These are phyloP conservation scores for Diversispora epigaea DNA, from an alignment of 192 early-diverging fungal genomes.

Conservation along the genomic window DNA sequence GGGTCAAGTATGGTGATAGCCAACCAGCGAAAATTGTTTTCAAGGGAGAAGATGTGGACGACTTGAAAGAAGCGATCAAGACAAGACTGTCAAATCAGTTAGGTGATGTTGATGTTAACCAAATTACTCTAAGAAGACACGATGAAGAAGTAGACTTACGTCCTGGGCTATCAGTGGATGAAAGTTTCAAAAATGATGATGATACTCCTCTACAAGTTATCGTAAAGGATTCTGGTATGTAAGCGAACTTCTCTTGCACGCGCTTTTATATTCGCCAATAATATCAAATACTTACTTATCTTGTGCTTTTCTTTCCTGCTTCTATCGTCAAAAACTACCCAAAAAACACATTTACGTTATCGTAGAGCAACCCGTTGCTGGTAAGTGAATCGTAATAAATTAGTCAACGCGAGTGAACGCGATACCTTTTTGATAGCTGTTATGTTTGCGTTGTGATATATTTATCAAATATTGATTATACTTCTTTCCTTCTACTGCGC, in stretches of 20 bases:
- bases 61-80: slow-evolving; percentile 23
- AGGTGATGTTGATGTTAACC: slow-evolving; percentile 5
- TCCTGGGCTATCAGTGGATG: neutral
- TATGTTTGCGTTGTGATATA: slow-evolving; percentile 22
- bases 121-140: slow-evolving; percentile 7
- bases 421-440: too few relatives aligned
- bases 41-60: neutral
- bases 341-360: too few relatives aligned
- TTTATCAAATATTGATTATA: slow-evolving; percentile 24
- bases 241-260: too few relatives aligned
- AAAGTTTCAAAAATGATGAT: neutral
- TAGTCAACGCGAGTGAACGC: too few relatives aligned
- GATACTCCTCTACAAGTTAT: slow-evolving; percentile 1
- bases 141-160: slow-evolving; percentile 7
- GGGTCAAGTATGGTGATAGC: slow-evolving; percentile 19
- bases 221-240: slow-evolving; percentile 1
- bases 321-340: too few relatives aligned
- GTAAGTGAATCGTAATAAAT: too few relatives aligned
- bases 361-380: too few relatives aligned
- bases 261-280: too few relatives aligned
- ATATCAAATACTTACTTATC: too few relatives aligned
- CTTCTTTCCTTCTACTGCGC: slow-evolving; percentile 20
- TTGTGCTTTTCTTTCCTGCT: too few relatives aligned
- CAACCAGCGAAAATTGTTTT: slow-evolving; percentile 1
- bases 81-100: neutral